Conservation (phyloP, 257 asterid genomes). For the Przewalskia tangutica region DNA sequence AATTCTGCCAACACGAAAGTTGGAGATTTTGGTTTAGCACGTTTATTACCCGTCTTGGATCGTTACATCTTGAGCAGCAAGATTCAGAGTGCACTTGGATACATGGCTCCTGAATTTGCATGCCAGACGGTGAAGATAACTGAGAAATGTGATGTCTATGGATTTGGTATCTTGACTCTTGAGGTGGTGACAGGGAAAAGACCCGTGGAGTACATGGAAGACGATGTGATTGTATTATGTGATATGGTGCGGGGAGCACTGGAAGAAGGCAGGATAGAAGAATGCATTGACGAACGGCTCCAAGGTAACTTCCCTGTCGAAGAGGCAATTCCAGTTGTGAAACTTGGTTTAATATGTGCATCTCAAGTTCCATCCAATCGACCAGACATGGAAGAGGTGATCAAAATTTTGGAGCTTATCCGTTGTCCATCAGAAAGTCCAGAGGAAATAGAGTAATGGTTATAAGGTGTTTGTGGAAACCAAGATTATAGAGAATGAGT, state of each 20-base stretch:
- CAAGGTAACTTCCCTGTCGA: slow-evolving; percentile 43
- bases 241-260: slow-evolving; percentile 70
- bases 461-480: neutral
- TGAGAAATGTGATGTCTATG: slow-evolving; percentile 78
- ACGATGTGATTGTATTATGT: slow-evolving; percentile 67
- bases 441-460: slow-evolving; percentile 35
- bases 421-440: slow-evolving; percentile 40
- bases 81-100: slow-evolving; percentile 81
- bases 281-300: slow-evolving; percentile 48
- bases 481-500: slow-evolving; percentile 11
- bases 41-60: slow-evolving; percentile 51
- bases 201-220: slow-evolving; percentile 83
- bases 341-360: slow-evolving; percentile 71
- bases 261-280: slow-evolving; percentile 64
- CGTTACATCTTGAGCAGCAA: slow-evolving; percentile 69
- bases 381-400: slow-evolving; percentile 80
- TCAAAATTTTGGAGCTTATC: slow-evolving; percentile 60
- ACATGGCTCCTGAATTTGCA: slow-evolving; percentile 84
- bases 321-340: slow-evolving; percentile 66
- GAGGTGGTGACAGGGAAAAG: slow-evolving; percentile 68
- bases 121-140: slow-evolving; percentile 77
- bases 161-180: slow-evolving; percentile 59
- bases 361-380: slow-evolving; percentile 85
- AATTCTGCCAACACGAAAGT: slow-evolving; percentile 51
- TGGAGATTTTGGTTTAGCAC: slow-evolving; percentile 66